These are phyloP conservation scores for Talaromyces sp. DNA, from an alignment of 2,329 filamentous ascomycete genomes.

Conservation along the genomic window DNA sequence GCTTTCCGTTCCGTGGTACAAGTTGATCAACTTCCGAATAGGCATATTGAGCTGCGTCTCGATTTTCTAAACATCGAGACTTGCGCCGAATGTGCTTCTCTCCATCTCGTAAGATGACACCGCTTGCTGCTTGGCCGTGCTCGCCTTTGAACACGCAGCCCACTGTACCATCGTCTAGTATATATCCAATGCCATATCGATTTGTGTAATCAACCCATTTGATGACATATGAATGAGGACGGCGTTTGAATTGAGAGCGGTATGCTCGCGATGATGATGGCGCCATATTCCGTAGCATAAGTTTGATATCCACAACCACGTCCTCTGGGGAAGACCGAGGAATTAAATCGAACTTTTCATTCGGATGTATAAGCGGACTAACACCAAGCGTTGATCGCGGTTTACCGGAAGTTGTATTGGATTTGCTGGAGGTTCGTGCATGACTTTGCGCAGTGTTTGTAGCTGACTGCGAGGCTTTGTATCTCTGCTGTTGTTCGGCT, in stretches of 20 bases:
- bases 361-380: conserved; percentile 34
- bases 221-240: conserved; percentile 44
- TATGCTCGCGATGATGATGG: conserved; percentile 28
- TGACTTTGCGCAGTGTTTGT: not conserved
- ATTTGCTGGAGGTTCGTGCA: conserved; percentile 21
- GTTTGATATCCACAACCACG: conserved; percentile 35
- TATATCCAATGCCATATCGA: conserved; percentile 48
- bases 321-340: conserved; percentile 37
- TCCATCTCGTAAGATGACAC: conserved; percentile 44
- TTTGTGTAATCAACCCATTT: conserved; percentile 53
- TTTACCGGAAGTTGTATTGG: conserved; percentile 27
- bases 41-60: conserved; percentile 20
- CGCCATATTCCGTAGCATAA: conserved; percentile 34
- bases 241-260: conserved; percentile 22
- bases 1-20: conserved; percentile 38
- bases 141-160: conserved; percentile 48
- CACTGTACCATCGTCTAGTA: conserved; percentile 47
- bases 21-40: conserved; percentile 43
- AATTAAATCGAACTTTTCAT: conserved; percentile 34
- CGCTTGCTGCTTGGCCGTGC: conserved; percentile 39
- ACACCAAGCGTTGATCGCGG: conserved; percentile 34
- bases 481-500: conserved; percentile 10
- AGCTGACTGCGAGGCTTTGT: not conserved
- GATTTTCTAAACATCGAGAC: conserved; percentile 35
- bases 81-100: conserved; percentile 44